phyloP scores from a whole-genome alignment of 2,329 filamentous ascomycete species.

The Teratosphaeria pseudoeucalypti region DNA sequence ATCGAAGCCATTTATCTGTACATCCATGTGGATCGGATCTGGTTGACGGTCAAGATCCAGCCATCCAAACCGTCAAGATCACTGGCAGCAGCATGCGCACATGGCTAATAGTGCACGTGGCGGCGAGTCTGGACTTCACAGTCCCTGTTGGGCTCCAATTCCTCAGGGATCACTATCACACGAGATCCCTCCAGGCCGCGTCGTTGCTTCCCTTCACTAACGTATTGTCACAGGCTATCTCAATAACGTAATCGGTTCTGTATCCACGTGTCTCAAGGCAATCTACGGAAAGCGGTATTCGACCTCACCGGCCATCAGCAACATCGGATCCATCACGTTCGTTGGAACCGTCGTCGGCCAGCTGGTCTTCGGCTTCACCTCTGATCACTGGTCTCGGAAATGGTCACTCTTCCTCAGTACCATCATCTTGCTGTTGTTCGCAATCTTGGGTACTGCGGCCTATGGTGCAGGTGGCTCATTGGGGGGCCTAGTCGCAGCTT shows the following conservation, averaged over 20 bases:
- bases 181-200: too few species aligned
- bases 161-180: too few species aligned
- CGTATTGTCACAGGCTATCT: conserved; percentile 49
- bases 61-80: too few species aligned
- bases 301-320: conserved; percentile 57
- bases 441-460: conserved; percentile 64
- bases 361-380: conserved; percentile 67
- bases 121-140: too few species aligned
- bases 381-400: conserved; percentile 76
- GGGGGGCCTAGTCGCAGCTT: conserved; percentile 62
- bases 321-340: conserved; percentile 68
- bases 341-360: conserved; percentile 77
- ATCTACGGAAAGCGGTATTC: conserved; percentile 63
- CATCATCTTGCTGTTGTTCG: conserved; percentile 74
- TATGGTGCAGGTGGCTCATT: conserved; percentile 62
- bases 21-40: too few species aligned
- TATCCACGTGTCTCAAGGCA: conserved; percentile 61
- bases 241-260: conserved; percentile 82
- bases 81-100: background rate
- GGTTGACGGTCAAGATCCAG: too few species aligned
- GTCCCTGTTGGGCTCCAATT: too few species aligned
- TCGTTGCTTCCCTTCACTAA: too few species aligned
- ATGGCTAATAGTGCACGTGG: too few species aligned
- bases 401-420: conserved; percentile 74
- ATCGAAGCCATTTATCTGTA: too few species aligned